These are phyloP conservation scores for Mallotus japonicus DNA, from an alignment of 441 rosid genomes.

Conservation along the genomic window DNA sequence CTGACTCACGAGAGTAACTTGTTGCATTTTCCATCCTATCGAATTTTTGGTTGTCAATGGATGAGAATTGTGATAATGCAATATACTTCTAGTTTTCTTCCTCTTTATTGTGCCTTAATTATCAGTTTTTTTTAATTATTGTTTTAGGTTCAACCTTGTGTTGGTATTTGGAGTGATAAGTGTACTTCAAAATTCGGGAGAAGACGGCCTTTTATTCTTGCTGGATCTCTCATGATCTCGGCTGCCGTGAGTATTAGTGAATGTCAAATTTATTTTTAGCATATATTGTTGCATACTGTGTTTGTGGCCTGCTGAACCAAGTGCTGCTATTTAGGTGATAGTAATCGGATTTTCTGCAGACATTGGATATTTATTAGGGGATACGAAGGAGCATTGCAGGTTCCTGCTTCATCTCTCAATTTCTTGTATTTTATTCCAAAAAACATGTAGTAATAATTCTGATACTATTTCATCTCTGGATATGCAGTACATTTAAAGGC, in stretches of 20 bases:
- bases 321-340: slow-evolving; percentile 78
- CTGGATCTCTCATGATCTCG: slow-evolving; percentile 83
- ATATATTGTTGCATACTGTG: slow-evolving; percentile 17
- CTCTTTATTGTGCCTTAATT: slow-evolving; percentile 12
- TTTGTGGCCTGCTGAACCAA: slow-evolving; percentile 44
- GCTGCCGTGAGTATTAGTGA: slow-evolving; percentile 59
- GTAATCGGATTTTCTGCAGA: slow-evolving; percentile 98
- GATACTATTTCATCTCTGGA: slow-evolving; percentile 15
- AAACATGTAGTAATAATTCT: slow-evolving; percentile 9
- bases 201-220: slow-evolving; percentile 87
- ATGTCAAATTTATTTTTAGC: slow-evolving; percentile 10
- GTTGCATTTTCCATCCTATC: not conserved
- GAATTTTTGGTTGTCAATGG: not conserved
- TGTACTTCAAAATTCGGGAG: slow-evolving; percentile 86
- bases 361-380: slow-evolving; percentile 84
- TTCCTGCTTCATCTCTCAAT: slow-evolving; percentile 29
- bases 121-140: slow-evolving; percentile 13
- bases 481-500: slow-evolving; percentile 79
- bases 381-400: slow-evolving; percentile 94
- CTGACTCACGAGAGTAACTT: not conserved
- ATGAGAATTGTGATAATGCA: not conserved
- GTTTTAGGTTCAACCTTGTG: slow-evolving; percentile 91
- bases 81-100: not conserved
- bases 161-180: slow-evolving; percentile 98
- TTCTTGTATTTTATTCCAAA: slow-evolving; percentile 17